Conservation (phyloP, 345 rosid genomes). For the Eucalyptus coolabah region DNA sequence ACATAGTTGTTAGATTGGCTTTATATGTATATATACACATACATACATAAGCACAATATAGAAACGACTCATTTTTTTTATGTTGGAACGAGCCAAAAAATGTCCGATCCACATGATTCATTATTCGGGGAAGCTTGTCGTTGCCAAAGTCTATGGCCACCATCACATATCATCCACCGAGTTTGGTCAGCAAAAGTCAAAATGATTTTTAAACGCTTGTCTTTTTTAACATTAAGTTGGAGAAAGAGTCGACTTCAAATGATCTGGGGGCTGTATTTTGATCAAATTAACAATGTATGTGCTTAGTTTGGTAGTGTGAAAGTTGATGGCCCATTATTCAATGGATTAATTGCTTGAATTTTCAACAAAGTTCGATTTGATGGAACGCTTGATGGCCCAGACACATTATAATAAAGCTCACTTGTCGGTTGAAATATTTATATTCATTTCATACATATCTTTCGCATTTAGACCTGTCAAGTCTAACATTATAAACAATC, state of each 20-base stretch:
- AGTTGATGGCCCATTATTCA: not conserved
- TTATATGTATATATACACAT: no score
- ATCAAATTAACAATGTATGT: not conserved
- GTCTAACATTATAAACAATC: not conserved
- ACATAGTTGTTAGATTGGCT: not conserved
- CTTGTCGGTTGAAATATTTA: not conserved
- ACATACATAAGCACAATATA: no score
- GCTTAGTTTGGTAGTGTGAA: not conserved
- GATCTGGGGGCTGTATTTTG: not conserved
- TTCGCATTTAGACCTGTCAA: not conserved
- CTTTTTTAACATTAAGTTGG: no score
- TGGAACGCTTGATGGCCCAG: not conserved
- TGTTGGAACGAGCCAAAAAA: no score
- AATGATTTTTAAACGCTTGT: no score
- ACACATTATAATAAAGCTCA: not conserved
- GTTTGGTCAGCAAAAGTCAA: no score
- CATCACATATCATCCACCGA: no score
- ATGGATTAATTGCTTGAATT: not conserved
- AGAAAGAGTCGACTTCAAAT: not conserved
- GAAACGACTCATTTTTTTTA: no score
- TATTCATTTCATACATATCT: not conserved
- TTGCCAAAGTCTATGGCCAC: no score
- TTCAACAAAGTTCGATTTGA: not conserved
- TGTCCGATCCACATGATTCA: no score
- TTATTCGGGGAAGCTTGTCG: no score